Percentiles rank a stretch among this genome's conserved stretches.
Conservation (phyloP, 257 asterid species). For the Ophiorrhiza pumila region DNA sequence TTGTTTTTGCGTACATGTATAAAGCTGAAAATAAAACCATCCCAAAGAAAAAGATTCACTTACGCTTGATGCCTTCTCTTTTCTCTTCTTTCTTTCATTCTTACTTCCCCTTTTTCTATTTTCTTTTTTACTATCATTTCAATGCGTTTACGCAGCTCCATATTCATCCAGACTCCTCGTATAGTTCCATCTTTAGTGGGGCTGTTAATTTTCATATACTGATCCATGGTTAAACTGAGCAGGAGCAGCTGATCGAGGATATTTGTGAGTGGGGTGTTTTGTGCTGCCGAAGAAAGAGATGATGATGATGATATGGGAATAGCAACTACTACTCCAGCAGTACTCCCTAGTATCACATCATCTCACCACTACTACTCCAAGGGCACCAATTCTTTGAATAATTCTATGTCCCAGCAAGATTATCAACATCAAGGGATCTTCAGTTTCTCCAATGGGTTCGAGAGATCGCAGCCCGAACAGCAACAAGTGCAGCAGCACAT, state of each 20-base stretch:
- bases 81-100: constrained; percentile 24
- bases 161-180: not conserved
- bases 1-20: constrained; percentile 29
- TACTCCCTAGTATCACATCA: constrained; percentile 29
- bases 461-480: constrained; percentile 65
- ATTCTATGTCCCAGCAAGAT: constrained; percentile 80
- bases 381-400: constrained; percentile 16
- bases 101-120: constrained; percentile 10
- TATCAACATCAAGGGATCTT: constrained; percentile 73
- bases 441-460: constrained; percentile 89
- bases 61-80: constrained; percentile 31
- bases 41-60: constrained; percentile 13
- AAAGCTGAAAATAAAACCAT: constrained; percentile 32
- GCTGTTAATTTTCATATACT: not conserved
- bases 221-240: not conserved
- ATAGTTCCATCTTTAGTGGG: not conserved
- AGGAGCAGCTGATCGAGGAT: constrained; percentile 16
- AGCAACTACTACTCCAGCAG: constrained; percentile 34
- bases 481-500: constrained; percentile 38
- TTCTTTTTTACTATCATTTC: no score
- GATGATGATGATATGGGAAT: constrained; percentile 53
- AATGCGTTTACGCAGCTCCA: no score
- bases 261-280: not conserved
- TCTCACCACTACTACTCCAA: constrained; percentile 26
- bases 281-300: constrained; percentile 15